phyloP scores from a whole-genome alignment of 1,284 basidiomycete species.

The Puccinia novopanici region DNA sequence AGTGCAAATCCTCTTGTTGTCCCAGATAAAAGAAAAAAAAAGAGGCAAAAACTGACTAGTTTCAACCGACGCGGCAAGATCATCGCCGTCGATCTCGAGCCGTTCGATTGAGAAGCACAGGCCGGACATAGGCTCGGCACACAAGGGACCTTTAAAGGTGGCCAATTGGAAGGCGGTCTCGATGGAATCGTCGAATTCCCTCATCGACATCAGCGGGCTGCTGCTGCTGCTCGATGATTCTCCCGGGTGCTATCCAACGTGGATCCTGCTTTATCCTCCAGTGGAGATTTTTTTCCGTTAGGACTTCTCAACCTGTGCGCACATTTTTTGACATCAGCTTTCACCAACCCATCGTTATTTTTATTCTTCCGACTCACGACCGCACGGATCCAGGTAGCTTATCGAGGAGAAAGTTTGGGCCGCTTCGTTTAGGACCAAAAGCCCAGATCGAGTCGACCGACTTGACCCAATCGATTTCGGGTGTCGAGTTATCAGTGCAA shows the following conservation, averaged over 20 bases:
- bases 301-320: slow-evolving; percentile 32
- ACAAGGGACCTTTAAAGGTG: slow-evolving; percentile 88
- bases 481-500: slow-evolving; percentile 70
- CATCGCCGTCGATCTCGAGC: slow-evolving; percentile 65
- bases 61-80: slow-evolving; percentile 64
- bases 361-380: slow-evolving; percentile 56
- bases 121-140: slow-evolving; percentile 91
- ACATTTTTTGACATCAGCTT: background rate
- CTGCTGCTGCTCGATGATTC: too few species aligned
- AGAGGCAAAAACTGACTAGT: slow-evolving; percentile 60
- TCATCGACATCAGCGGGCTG: slow-evolving; percentile 54
- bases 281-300: background rate
- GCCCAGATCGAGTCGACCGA: slow-evolving; percentile 78
- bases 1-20: background rate
- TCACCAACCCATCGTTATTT: background rate
- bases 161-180: slow-evolving; percentile 96
- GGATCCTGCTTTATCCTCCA: background rate
- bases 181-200: slow-evolving; percentile 76
- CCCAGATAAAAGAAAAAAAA: background rate
- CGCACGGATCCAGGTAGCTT: slow-evolving; percentile 57
- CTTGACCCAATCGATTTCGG: slow-evolving; percentile 78
- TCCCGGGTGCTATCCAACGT: background rate
- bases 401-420: slow-evolving; percentile 84
- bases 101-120: slow-evolving; percentile 86
- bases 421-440: slow-evolving; percentile 84